phyloP scores from a whole-genome alignment of 768 basidiomycete species.

The Floccularia luteovirens region DNA sequence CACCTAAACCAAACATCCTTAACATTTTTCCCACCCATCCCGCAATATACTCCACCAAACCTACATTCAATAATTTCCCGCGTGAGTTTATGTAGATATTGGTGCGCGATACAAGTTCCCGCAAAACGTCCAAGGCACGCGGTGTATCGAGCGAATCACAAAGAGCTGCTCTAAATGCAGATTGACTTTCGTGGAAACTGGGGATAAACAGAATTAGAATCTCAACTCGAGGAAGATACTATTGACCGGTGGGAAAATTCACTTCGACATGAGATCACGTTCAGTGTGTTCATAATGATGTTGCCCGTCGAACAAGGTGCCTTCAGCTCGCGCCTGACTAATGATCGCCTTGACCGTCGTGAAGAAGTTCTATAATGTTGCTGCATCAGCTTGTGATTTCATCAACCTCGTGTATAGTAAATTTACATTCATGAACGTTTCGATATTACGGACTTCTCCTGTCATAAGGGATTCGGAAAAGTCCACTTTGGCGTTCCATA shows the following conservation, averaged over 20 bases:
- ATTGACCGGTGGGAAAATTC: too few relatives aligned
- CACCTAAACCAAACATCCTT: constrained; percentile 73
- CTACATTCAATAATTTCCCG: constrained; percentile 50
- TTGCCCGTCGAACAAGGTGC: constrained; percentile 44
- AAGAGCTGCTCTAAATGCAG: constrained; percentile 75
- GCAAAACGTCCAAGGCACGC: constrained; percentile 63
- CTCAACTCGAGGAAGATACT: not conserved
- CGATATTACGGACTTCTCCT: constrained; percentile 80
- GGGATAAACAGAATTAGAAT: constrained; percentile 6
- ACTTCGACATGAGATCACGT: constrained; percentile 61
- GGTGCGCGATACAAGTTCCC: constrained; percentile 75
- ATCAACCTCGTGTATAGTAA: not conserved
- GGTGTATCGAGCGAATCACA: constrained; percentile 99
- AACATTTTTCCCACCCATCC: constrained; percentile 70
- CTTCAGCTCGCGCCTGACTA: constrained; percentile 40
- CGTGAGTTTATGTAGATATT: constrained; percentile 83
- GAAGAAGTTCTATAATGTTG: constrained; percentile 79
- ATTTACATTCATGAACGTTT: constrained; percentile 78
- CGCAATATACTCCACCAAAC: constrained; percentile 55
- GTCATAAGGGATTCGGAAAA: constrained; percentile 89
- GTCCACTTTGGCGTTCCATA: constrained; percentile 92
- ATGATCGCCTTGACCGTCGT: constrained; percentile 77
- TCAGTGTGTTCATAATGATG: constrained; percentile 67
- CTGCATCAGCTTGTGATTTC: not conserved
- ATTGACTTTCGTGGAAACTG: constrained; percentile 71